These are phyloP conservation scores for Colletotrichum melonis DNA, from an alignment of 2,329 filamentous ascomycete species.

Conservation along the genomic window DNA sequence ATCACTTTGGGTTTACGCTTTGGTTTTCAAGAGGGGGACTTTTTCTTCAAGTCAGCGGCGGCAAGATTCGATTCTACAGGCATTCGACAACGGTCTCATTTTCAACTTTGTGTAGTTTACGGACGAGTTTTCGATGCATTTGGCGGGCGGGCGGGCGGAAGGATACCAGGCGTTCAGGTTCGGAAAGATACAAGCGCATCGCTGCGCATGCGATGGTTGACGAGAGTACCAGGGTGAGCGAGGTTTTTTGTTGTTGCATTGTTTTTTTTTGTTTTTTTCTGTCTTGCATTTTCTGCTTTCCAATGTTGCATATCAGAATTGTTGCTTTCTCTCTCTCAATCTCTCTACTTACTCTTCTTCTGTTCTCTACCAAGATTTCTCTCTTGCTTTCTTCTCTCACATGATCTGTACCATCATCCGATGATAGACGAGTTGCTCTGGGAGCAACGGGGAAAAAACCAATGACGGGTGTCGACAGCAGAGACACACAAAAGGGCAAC, in stretches of 20 bases:
- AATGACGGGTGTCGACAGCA: conserved; percentile 1
- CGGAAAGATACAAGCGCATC: conserved; percentile 25
- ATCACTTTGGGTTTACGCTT: background rate
- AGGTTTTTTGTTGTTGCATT: conserved; percentile 16
- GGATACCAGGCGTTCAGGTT: conserved; percentile 34
- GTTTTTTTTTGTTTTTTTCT: conserved; percentile 11
- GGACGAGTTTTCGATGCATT: conserved; percentile 22
- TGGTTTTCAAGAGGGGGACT: conserved; percentile 1
- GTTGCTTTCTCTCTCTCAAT: conserved; percentile 21
- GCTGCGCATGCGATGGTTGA: background rate
- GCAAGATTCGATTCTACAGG: conserved; percentile 21
- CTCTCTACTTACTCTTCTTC: conserved; percentile 27
- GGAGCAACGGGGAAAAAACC: conserved; percentile 18
- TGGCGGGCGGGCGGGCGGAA: conserved; percentile 3
- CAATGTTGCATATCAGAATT: background rate
- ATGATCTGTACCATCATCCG: conserved; percentile 27
- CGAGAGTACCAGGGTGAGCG: conserved; percentile 13
- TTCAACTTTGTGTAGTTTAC: conserved; percentile 28
- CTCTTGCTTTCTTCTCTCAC: conserved; percentile 22
- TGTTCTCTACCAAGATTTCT: background rate
- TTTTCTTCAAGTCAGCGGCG: background rate
- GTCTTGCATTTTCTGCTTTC: background rate
- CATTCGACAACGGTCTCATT: conserved; percentile 22
- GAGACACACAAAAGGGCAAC: background rate
- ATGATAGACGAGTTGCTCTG: conserved; percentile 18